Base-by-base conservation (phyloP, 1,284 basidiomycete species). In the Amylostereum areolatum region DNA sequence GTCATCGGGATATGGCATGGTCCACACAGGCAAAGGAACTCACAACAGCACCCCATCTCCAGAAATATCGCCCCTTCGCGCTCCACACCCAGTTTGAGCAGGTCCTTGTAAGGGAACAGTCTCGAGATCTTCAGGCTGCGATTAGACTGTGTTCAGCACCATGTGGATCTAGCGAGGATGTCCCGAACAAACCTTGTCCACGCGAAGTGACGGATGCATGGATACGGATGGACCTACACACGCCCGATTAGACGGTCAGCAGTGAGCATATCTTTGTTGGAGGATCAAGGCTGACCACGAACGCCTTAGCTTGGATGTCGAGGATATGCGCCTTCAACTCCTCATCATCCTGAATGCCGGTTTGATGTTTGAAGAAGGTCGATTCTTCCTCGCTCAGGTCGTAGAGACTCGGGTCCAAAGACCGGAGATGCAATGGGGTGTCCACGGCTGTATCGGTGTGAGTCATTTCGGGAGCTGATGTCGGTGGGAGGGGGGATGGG, bases 311-410 rank as follows among this genome's bases (percentile, higher is more conserved):
- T 47, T 70, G 71, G 29, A 72, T 61, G 2, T 46, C 48, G 12
- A 74, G 45, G 25, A 77, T 67, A 55, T 75, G 74, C 41, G 61
- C 45, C 55, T 64, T 73, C 47, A 74, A 57, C 47, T 61, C 59
- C 2, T 62, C 59, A n/a, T 68, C 63, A 49, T 66, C 58, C 2
- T 62, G 45, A 18, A 72, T 71, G 5, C 65, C 64, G 27, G 67
- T 71, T 45, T 64, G 62, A 9, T 44, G 35, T 56, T 67, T 68
- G 56, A 68, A 64, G 49, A 73, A 72, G 1, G 55, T 56, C 7
- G 58, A 41, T 47, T 71, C 66, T 6, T 64, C 60, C 47, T 45
- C 49, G n/a, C 45, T 39, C 7, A 59, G 49, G 5, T 18, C 46
- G 41, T 56, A 55, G 18, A 49, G 44, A 10, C n/a, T 12, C 12